Conservation (phyloP, 345 rosid genomes). For the Camelina hispida region DNA sequence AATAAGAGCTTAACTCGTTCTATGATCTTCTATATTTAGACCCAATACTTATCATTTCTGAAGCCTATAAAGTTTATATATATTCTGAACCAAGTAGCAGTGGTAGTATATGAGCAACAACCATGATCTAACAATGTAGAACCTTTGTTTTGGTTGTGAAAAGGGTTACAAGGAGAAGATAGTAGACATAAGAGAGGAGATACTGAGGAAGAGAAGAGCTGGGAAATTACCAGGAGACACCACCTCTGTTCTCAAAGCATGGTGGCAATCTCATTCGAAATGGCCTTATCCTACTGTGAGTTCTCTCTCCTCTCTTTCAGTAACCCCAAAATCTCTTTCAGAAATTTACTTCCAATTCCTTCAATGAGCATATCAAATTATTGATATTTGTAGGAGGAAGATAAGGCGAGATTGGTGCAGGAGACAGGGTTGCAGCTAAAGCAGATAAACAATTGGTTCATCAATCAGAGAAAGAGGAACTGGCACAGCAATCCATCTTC, state of each 20-base stretch:
- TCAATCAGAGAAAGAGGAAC: slow-evolving; percentile 96
- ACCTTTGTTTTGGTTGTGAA: slow-evolving; percentile 13
- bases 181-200: slow-evolving; percentile 94
- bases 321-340: not conserved
- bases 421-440: slow-evolving; percentile 97
- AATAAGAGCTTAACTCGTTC: slow-evolving; percentile 11
- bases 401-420: slow-evolving; percentile 91
- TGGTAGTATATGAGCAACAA: not conserved
- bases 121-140: slow-evolving; percentile 28
- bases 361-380: not conserved
- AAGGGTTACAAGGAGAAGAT: slow-evolving; percentile 98
- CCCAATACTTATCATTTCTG: no score
- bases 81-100: not conserved
- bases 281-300: slow-evolving; percentile 99
- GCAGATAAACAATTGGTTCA: slow-evolving; percentile 99
- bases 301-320: slow-evolving; percentile 20
- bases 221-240: slow-evolving; percentile 99
- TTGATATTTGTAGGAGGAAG: slow-evolving; percentile 77
- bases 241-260: slow-evolving; percentile 80
- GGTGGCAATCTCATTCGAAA: slow-evolving; percentile 99
- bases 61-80: not conserved
- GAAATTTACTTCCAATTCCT: not conserved
- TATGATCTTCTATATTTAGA: not conserved
- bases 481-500: slow-evolving; percentile 96
- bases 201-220: slow-evolving; percentile 95